phyloP scores from a whole-genome alignment of 345 rosid species.

The Aquilaria yunnanensis region DNA sequence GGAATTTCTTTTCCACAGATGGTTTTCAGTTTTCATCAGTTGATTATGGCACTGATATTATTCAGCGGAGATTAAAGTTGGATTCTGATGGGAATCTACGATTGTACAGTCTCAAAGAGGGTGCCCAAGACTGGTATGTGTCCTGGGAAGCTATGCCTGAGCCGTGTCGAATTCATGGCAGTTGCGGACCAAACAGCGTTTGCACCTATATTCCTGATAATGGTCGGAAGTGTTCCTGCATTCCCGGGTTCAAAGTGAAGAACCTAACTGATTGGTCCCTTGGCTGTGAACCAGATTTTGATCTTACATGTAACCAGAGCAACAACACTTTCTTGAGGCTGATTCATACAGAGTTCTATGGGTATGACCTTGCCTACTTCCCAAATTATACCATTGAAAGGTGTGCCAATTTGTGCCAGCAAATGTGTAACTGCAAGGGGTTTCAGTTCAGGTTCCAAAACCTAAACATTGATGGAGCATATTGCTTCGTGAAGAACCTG shows the following conservation, averaged over 20 bases:
- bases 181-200: conserved; percentile 38
- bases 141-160: conserved; percentile 27
- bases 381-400: neutral
- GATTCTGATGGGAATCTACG: conserved; percentile 41
- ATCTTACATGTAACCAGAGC: conserved; percentile 11
- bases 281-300: conserved; percentile 42
- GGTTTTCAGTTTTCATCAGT: conserved; percentile 22
- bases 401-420: conserved; percentile 28
- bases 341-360: conserved; percentile 21
- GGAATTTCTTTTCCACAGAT: conserved; percentile 32
- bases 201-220: conserved; percentile 22
- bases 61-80: conserved; percentile 33
- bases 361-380: conserved; percentile 22
- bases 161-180: conserved; percentile 32
- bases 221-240: conserved; percentile 36
- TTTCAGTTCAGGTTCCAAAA: conserved; percentile 21
- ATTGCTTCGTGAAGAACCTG: conserved; percentile 11
- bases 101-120: conserved; percentile 27
- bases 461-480: conserved; percentile 8
- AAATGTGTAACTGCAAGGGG: conserved; percentile 30
- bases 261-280: conserved; percentile 28
- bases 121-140: conserved; percentile 24
- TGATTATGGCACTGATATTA: conserved; percentile 22
- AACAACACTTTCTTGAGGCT: conserved; percentile 21
- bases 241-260: conserved; percentile 28